Conservation (phyloP, 768 basidiomycete species). For the Boletus rubescentipes region DNA sequence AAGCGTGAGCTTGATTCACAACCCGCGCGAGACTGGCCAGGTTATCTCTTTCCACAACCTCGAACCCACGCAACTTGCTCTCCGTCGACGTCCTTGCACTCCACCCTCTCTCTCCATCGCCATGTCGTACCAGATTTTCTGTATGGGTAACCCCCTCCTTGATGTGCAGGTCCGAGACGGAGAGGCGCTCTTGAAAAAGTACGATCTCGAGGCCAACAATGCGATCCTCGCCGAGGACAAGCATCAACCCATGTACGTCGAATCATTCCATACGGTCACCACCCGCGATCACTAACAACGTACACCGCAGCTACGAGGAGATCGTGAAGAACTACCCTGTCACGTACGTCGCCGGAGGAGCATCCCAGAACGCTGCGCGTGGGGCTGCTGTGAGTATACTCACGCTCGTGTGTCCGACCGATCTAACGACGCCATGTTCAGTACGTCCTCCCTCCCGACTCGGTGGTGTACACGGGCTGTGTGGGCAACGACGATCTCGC, state of each 20-base stretch:
- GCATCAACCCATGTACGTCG: constrained; percentile 73
- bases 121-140: constrained; percentile 71
- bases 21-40: neutral
- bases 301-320: constrained; percentile 75
- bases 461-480: constrained; percentile 91
- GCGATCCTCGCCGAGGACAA: constrained; percentile 92
- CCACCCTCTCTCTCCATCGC: constrained; percentile 24
- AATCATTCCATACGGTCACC: neutral
- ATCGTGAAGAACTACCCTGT: constrained; percentile 71
- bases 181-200: constrained; percentile 84
- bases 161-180: constrained; percentile 93
- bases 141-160: constrained; percentile 93
- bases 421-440: constrained; percentile 28
- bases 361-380: constrained; percentile 94
- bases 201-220: constrained; percentile 89
- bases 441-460: constrained; percentile 87
- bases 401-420: neutral
- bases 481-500: constrained; percentile 95
- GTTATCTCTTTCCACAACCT: constrained; percentile 8
- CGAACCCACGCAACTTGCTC: neutral
- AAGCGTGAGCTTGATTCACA: neutral
- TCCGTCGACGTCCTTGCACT: constrained; percentile 15
- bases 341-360: constrained; percentile 95
- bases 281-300: neutral
- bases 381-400: constrained; percentile 79